Conservation (phyloP, 257 asterid species). For the Ilex aquifolium region DNA sequence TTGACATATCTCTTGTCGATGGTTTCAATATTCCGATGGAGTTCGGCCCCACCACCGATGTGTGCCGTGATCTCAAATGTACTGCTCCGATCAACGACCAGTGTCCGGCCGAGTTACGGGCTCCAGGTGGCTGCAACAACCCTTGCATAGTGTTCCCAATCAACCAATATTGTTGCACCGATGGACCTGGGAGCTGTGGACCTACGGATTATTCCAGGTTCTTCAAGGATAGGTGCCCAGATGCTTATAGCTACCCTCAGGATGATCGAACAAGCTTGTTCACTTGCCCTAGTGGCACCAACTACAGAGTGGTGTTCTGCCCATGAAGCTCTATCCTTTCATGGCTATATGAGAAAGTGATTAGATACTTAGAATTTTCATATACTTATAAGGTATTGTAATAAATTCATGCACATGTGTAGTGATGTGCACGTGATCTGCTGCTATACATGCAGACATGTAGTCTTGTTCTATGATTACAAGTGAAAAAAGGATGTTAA, state of each 20-base stretch:
- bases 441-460: no score
- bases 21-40: slow-evolving; percentile 27
- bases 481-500: no score
- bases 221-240: slow-evolving; percentile 40
- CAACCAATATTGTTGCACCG: slow-evolving; percentile 35
- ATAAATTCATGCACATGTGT: no score
- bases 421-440: no score
- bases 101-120: slow-evolving; percentile 32
- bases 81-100: slow-evolving; percentile 22
- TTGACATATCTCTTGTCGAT: slow-evolving; percentile 23
- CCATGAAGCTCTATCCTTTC: slow-evolving; percentile 20
- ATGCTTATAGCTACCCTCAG: slow-evolving; percentile 53
- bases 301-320: slow-evolving; percentile 48
- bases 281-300: slow-evolving; percentile 43
- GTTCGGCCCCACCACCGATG: slow-evolving; percentile 13
- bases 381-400: no score
- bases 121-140: slow-evolving; percentile 39
- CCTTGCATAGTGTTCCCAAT: slow-evolving; percentile 23
- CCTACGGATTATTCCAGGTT: slow-evolving; percentile 25
- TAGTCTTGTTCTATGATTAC: no score
- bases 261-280: slow-evolving; percentile 41
- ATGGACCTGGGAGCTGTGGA: slow-evolving; percentile 38
- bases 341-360: no score
- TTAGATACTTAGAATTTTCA: no score
- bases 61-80: slow-evolving; percentile 22